Conservation (phyloP, 75 land plant genomes). For the Sequoia sempervirens region DNA sequence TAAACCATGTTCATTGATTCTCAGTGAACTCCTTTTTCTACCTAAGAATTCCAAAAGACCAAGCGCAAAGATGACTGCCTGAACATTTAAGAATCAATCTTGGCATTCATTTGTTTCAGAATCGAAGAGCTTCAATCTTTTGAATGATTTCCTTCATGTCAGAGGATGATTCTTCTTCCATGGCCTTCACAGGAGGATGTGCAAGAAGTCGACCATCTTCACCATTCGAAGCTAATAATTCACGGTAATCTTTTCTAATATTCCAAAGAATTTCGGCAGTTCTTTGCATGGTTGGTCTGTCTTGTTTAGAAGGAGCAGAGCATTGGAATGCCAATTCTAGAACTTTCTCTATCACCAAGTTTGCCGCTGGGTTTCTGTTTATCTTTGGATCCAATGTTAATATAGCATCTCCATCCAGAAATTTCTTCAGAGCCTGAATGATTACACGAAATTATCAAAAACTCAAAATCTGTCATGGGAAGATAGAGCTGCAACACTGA, state of each 20-base stretch:
- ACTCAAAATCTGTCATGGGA: not conserved
- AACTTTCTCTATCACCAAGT: constrained; percentile 52
- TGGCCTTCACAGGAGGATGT: constrained; percentile 1
- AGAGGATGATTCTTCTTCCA: constrained; percentile 2
- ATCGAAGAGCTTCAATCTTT: constrained; percentile 10
- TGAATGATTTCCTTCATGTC: constrained; percentile 2
- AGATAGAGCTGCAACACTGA: not conserved
- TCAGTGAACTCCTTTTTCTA: not conserved
- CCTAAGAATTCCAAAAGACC: not conserved
- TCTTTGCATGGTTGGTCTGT: constrained; percentile 68
- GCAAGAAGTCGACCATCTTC: not conserved
- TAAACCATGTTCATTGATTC: not conserved
- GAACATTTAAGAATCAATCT: not conserved
- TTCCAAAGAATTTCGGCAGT: constrained; percentile 81
- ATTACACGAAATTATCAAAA: not conserved
- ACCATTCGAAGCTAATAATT: constrained; percentile 10
- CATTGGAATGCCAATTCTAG: constrained; percentile 69
- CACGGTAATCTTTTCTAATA: constrained; percentile 72
- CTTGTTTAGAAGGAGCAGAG: constrained; percentile 49
- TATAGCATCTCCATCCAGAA: constrained; percentile 39
- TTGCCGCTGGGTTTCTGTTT: constrained; percentile 27
- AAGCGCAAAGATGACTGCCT: not conserved
- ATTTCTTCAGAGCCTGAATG: constrained; percentile 60
- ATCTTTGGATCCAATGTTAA: constrained; percentile 48
- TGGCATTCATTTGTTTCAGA: not conserved